Conservation (phyloP, 495 filamentous ascomycete species). For the Xylona heveae region DNA sequence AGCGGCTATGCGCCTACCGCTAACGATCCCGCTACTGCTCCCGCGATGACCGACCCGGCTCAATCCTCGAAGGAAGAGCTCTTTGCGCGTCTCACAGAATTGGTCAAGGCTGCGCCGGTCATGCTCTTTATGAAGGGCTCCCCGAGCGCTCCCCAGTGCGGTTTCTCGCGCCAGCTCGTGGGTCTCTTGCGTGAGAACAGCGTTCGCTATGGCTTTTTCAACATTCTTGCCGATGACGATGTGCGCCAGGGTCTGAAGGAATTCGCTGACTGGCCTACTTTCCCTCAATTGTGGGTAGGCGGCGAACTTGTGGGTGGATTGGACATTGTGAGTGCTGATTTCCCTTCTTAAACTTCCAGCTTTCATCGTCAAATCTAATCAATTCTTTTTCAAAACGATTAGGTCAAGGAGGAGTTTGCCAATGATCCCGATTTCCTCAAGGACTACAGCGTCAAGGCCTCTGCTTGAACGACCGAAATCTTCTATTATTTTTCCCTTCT, state of each 20-base stretch:
- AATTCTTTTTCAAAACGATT: slow-evolving; percentile 3
- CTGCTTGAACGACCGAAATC: neutral
- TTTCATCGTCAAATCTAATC: neutral
- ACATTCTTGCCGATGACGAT: slow-evolving; percentile 93
- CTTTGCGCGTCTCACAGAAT: slow-evolving; percentile 46
- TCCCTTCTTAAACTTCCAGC: neutral
- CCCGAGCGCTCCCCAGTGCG: slow-evolving; percentile 77
- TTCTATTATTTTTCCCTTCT: too few relatives aligned
- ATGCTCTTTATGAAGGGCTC: slow-evolving; percentile 97
- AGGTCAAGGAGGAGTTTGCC: slow-evolving; percentile 40
- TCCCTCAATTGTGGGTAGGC: slow-evolving; percentile 68
- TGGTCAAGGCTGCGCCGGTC: slow-evolving; percentile 86
- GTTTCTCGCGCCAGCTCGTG: slow-evolving; percentile 81
- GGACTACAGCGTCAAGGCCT: slow-evolving; percentile 31
- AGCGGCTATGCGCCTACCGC: slow-evolving; percentile 22
- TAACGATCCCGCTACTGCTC: slow-evolving; percentile 23
- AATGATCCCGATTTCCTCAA: slow-evolving; percentile 56
- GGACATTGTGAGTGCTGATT: slow-evolving; percentile 67
- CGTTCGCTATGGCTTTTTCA: slow-evolving; percentile 96
- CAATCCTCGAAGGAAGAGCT: slow-evolving; percentile 50
- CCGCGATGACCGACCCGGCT: slow-evolving; percentile 20
- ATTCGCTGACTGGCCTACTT: slow-evolving; percentile 94
- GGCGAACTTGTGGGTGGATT: slow-evolving; percentile 80
- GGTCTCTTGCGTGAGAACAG: slow-evolving; percentile 63
- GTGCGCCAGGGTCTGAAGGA: slow-evolving; percentile 89